These are phyloP conservation scores for Grigorovia humatica DNA, from an alignment of 805 yeast species.

Conservation along the genomic window DNA sequence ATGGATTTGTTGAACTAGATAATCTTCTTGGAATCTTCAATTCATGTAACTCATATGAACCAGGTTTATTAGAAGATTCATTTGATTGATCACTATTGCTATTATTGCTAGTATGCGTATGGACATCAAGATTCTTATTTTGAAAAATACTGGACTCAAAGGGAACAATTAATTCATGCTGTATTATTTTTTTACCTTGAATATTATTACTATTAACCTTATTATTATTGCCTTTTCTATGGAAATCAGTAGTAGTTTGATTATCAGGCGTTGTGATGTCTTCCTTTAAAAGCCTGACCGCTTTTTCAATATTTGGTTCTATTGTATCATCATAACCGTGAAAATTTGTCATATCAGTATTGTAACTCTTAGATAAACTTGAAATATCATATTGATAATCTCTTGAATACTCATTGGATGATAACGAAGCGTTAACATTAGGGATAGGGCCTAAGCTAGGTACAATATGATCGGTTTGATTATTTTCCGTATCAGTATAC, in stretches of 20 bases:
- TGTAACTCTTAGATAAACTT: neutral
- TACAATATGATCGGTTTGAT: neutral
- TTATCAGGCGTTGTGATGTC: constrained; percentile 7
- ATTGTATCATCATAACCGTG: constrained; percentile 5
- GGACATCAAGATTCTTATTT: neutral
- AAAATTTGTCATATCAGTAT: neutral
- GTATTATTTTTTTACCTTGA: neutral
- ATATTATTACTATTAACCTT: neutral
- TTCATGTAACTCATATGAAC: neutral
- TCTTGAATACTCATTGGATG: neutral
- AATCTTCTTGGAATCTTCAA: constrained; percentile 7
- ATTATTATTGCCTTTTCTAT: neutral
- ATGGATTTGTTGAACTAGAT: neutral
- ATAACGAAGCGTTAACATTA: neutral
- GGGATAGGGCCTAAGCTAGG: neutral
- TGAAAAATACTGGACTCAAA: neutral
- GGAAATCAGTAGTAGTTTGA: constrained; percentile 1
- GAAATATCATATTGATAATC: neutral
- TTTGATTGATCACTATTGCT: neutral
- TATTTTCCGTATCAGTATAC: neutral
- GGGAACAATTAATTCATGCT: neutral
- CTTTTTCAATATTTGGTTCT: constrained; percentile 21
- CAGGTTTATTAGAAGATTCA: neutral
- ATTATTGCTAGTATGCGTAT: neutral
- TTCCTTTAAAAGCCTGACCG: constrained; percentile 14